Conservation (phyloP, 352 stramenopile species). For the Phytophthora crassamura region DNA sequence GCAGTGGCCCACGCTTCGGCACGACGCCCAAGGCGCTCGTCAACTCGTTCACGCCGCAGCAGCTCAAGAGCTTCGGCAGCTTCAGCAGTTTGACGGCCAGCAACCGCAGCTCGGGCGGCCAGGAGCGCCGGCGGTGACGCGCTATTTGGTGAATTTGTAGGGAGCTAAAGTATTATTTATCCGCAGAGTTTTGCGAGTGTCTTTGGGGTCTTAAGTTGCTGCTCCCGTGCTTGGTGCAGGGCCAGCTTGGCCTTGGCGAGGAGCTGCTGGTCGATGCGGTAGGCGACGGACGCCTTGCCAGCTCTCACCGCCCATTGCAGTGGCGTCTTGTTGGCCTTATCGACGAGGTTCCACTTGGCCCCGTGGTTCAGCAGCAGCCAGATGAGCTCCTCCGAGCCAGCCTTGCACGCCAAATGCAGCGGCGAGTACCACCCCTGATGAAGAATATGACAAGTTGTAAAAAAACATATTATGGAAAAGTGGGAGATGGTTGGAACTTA, state of each 20-base stretch:
- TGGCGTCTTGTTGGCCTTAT: constrained; percentile 78
- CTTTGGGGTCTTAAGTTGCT: constrained; percentile 28
- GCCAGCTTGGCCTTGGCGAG: constrained; percentile 51
- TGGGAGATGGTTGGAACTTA: constrained; percentile 13
- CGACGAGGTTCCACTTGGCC: constrained; percentile 56
- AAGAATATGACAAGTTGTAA: not conserved
- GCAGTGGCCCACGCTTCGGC: constrained; percentile 42
- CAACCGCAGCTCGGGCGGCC: constrained; percentile 37
- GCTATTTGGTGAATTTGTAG: constrained; percentile 30
- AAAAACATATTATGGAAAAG: not conserved
- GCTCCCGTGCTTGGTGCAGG: constrained; percentile 31
- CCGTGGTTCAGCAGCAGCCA: constrained; percentile 67
- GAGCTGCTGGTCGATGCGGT: constrained; percentile 80
- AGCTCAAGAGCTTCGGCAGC: constrained; percentile 71
- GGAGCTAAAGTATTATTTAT: constrained; percentile 61
- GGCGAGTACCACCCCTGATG: constrained; percentile 77
- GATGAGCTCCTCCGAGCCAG: constrained; percentile 66
- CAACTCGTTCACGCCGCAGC: constrained; percentile 47
- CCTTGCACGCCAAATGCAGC: constrained; percentile 79
- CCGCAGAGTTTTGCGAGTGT: constrained; percentile 46
- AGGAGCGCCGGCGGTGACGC: constrained; percentile 34
- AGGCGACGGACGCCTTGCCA: constrained; percentile 74
- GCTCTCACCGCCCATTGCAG: constrained; percentile 74
- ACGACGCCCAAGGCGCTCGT: constrained; percentile 46
- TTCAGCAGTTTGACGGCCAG: constrained; percentile 58